Conservation (phyloP, 805 yeast genomes). For the Huiozyma naganishii region DNA sequence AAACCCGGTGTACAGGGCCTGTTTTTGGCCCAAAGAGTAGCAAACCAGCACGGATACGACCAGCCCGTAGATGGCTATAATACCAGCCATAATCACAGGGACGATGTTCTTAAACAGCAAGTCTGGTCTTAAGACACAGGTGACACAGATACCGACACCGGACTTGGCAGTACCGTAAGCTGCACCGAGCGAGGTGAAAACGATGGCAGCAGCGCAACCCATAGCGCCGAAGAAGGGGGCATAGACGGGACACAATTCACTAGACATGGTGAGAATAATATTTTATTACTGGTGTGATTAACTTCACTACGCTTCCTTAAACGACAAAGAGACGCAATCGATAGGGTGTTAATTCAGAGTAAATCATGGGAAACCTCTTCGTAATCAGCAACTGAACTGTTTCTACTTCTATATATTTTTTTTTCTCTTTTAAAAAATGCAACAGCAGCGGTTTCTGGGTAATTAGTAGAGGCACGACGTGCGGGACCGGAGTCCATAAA, state of each 20-base stretch:
- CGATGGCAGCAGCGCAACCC: slow-evolving; percentile 98
- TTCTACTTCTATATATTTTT: no score
- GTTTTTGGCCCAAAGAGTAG: slow-evolving; percentile 77
- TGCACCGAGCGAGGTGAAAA: slow-evolving; percentile 98
- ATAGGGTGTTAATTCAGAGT: no score
- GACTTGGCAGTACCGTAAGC: slow-evolving; percentile 98
- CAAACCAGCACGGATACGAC: slow-evolving; percentile 93
- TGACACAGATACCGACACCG: slow-evolving; percentile 98
- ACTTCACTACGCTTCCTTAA: no score
- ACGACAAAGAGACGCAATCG: no score
- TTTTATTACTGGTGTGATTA: no score
- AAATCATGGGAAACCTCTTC: no score
- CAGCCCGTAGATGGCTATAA: slow-evolving; percentile 94
- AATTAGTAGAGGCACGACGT: no score
- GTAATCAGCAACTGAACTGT: no score
- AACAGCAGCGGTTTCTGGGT: no score
- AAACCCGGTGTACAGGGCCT: slow-evolving; percentile 93
- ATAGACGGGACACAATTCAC: slow-evolving; percentile 33
- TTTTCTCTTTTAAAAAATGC: no score
- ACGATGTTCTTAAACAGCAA: slow-evolving; percentile 85
- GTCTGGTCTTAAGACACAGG: slow-evolving; percentile 96
- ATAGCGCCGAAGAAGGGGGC: slow-evolving; percentile 97
- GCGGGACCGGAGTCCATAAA: no score
- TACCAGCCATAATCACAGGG: slow-evolving; percentile 99
- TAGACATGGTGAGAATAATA: slow-evolving; percentile 1